These are phyloP conservation scores for Neoarthrinium moseri DNA, from an alignment of 2,329 filamentous ascomycete genomes.

Conservation along the genomic window DNA sequence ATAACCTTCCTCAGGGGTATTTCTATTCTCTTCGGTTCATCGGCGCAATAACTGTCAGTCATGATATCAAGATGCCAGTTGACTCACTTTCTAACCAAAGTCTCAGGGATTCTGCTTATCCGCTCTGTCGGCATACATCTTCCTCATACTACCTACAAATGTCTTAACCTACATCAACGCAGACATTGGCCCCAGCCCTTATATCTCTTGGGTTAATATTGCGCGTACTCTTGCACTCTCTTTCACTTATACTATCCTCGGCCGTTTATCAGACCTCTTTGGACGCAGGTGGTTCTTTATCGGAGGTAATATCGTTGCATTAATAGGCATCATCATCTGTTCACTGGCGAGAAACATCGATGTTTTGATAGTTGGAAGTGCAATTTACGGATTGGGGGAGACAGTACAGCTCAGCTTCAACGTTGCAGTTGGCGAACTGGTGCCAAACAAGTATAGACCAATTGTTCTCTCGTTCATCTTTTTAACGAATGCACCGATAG, in stretches of 20 bases:
- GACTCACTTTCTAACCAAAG: slow-evolving; percentile 8
- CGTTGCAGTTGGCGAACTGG: slow-evolving; percentile 36
- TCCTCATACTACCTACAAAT: slow-evolving; percentile 36
- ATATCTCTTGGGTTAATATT: slow-evolving; percentile 34
- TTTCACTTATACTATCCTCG: slow-evolving; percentile 35
- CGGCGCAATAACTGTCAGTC: slow-evolving; percentile 28
- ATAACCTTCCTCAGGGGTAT: slow-evolving; percentile 34
- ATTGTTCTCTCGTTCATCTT: slow-evolving; percentile 32
- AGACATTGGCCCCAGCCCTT: slow-evolving; percentile 33
- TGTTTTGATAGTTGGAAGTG: slow-evolving; percentile 33
- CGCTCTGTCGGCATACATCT: slow-evolving; percentile 35
- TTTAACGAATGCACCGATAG: slow-evolving; percentile 31
- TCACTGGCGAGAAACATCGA: slow-evolving; percentile 32
- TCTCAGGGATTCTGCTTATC: slow-evolving; percentile 35
- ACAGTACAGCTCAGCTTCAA: slow-evolving; percentile 36
- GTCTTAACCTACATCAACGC: slow-evolving; percentile 34
- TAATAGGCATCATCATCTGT: slow-evolving; percentile 35
- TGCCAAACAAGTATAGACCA: slow-evolving; percentile 40
- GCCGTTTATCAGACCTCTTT: slow-evolving; percentile 37
- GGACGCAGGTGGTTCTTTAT: slow-evolving; percentile 40
- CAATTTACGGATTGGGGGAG: slow-evolving; percentile 33
- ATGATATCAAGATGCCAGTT: background rate
- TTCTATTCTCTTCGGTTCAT: slow-evolving; percentile 33
- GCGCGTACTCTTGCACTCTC: slow-evolving; percentile 33
- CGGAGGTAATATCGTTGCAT: slow-evolving; percentile 32